phyloP scores from a whole-genome alignment of 2,329 filamentous ascomycete species.

The Stachybotrys chartarum region DNA sequence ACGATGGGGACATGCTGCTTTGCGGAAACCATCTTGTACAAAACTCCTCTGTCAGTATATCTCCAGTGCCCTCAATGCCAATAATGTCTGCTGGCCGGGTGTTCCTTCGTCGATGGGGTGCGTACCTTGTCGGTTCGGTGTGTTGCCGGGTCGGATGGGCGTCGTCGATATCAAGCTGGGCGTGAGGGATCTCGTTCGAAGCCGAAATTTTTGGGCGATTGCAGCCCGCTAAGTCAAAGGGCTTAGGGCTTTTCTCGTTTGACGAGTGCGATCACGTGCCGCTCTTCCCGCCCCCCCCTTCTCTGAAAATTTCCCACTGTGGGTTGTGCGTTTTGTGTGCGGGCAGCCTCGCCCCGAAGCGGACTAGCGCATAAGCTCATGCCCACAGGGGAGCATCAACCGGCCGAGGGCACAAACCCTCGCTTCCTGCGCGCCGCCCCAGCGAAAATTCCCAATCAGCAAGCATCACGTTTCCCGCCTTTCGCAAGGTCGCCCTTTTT shows the following conservation, averaged over 20 bases:
- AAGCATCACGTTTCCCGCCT: conserved; percentile 10
- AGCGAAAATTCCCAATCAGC: conserved; percentile 8
- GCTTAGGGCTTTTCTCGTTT: conserved; percentile 20
- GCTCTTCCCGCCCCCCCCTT: neutral
- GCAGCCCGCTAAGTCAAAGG: conserved; percentile 19
- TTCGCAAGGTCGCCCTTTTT: conserved; percentile 11
- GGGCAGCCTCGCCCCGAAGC: conserved; percentile 10
- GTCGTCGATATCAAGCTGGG: conserved; percentile 22
- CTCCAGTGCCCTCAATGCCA: too few relatives aligned
- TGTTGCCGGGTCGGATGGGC: conserved; percentile 26
- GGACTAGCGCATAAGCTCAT: conserved; percentile 13
- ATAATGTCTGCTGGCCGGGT: neutral
- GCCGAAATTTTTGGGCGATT: conserved; percentile 26
- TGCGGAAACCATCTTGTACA: conserved; percentile 84
- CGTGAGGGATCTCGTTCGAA: conserved; percentile 22
- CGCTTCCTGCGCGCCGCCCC: conserved; percentile 3
- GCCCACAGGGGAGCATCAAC: neutral
- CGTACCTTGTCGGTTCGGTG: conserved; percentile 33
- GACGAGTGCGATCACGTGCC: conserved; percentile 17
- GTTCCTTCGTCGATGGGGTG: conserved; percentile 5
- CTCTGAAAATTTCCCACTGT: neutral
- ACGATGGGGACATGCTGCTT: conserved; percentile 99
- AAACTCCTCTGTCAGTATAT: conserved; percentile 19
- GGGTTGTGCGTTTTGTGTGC: neutral
- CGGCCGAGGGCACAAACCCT: conserved; percentile 25